These are phyloP conservation scores for Abrus pulchellus DNA, from an alignment of 306 rosid genomes.

Conservation along the genomic window DNA sequence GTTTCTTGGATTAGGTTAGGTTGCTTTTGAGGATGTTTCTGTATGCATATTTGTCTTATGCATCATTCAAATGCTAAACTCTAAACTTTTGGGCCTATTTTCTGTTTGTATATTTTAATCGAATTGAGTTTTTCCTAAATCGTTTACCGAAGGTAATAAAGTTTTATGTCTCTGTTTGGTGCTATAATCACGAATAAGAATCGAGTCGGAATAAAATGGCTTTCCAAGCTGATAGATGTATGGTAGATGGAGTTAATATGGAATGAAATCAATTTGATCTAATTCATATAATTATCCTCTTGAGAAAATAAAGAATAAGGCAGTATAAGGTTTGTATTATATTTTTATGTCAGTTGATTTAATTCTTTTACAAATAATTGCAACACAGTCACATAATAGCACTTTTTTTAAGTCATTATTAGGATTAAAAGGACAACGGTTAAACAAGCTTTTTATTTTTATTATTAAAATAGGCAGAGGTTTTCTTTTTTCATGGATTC, in stretches of 20 bases:
- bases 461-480: too few species aligned
- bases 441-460: too few species aligned
- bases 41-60: conserved; percentile 18
- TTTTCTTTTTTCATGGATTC: too few species aligned
- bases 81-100: conserved; percentile 25
- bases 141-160: conserved; percentile 16
- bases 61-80: conserved; percentile 41
- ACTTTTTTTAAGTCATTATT: too few species aligned
- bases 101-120: conserved; percentile 43
- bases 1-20: conserved; percentile 25
- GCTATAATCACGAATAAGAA: not conserved
- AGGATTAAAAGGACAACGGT: too few species aligned
- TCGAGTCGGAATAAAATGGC: not conserved
- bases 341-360: too few species aligned
- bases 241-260: not conserved
- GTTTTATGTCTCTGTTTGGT: not conserved
- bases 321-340: too few species aligned
- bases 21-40: conserved; percentile 38
- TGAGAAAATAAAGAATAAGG: too few species aligned
- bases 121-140: conserved; percentile 38
- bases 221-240: not conserved
- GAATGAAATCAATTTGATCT: conserved; percentile 1
- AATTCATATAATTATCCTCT: not conserved
- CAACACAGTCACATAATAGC: too few species aligned
- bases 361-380: too few species aligned